phyloP scores from a whole-genome alignment of 2,329 filamentous ascomycete species.

The Monosporascus sp. region DNA sequence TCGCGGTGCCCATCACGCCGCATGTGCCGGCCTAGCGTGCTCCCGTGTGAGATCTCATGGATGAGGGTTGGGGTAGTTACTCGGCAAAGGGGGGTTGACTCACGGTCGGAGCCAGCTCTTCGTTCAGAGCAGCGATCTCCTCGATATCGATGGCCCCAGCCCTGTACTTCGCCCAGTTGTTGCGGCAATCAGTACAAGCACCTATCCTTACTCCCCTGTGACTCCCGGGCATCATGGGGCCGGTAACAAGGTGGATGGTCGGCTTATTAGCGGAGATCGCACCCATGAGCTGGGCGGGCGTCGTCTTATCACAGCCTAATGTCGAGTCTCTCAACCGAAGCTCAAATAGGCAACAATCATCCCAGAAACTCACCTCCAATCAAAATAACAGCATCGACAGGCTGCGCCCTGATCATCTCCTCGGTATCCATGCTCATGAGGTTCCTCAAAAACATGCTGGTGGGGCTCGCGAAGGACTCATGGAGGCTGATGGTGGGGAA shows the following conservation, averaged over 20 bases:
- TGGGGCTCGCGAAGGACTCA: slow-evolving; percentile 64
- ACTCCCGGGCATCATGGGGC: slow-evolving; percentile 71
- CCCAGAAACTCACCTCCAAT: slow-evolving; percentile 51
- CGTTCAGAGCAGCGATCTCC: slow-evolving; percentile 65
- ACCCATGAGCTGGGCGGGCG: slow-evolving; percentile 70
- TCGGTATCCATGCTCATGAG: slow-evolving; percentile 78
- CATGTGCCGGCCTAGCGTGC: slow-evolving; percentile 62
- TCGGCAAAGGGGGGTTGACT: slow-evolving; percentile 12
- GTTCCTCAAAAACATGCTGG: slow-evolving; percentile 70
- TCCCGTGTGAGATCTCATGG: not conserved
- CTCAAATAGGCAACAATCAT: too few relatives aligned
- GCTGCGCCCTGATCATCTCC: slow-evolving; percentile 70
- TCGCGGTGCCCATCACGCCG: slow-evolving; percentile 88
- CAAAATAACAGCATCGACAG: slow-evolving; percentile 61
- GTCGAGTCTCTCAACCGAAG: not conserved
- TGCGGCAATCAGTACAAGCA: slow-evolving; percentile 70
- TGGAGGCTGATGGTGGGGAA: slow-evolving; percentile 71
- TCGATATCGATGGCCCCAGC: slow-evolving; percentile 65
- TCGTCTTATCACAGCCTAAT: slow-evolving; percentile 69
- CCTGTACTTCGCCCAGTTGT: slow-evolving; percentile 66
- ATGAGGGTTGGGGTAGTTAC: not conserved
- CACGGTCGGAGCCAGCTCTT: slow-evolving; percentile 67
- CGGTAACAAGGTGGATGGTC: slow-evolving; percentile 62
- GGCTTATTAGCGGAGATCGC: slow-evolving; percentile 71
- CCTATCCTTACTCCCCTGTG: slow-evolving; percentile 60